Evolutionary conservation across 306 rosid genomes (phyloP), one percentile per base, ranked within the genome.

Genomic region (Luffa acutangula): DNA sequence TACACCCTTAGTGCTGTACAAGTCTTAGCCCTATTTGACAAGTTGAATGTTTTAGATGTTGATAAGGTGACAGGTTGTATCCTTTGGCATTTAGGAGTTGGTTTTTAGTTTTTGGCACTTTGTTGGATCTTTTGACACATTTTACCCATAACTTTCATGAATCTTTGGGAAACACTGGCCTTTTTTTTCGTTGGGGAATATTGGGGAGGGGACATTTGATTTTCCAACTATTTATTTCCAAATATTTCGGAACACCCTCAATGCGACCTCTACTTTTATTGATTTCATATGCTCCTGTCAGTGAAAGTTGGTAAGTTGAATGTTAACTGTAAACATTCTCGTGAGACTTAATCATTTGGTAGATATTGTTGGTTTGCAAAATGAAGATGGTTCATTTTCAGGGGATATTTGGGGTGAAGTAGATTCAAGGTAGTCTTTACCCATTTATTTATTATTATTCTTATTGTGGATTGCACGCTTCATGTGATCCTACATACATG

Each of bases 331-430:
- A 65, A 58, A 58, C 21, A 21, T 78, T 60, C 51, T 79, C 78
- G 81, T 80, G 73, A 70, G 49, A 75, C 94, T 89, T 92, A 89
- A 83, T 76, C 43, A 69, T 41, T 70, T 33, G 80, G 76, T 79
- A 90, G 97, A 90, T 85, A 78, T 92, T 80, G 94, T 88, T 66
- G 82, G 86, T 80, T 88, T 94, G 83, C 97, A 94, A 90, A 90
- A 87, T 65, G 88, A 89, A 83, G 98, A 92, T 83, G 97, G 98
- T 75, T 90, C 96, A 58, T 91, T 94, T 90, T 90, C 98, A 7
- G 97, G 97, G 76, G 97, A 93, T 80, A 85, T 86, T 52, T 92
- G 96, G 93, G 98, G 94, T 85, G 97, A 94, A 86, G 84, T 94
- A 81, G 98, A 92, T 82, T 89, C 96, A 2, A 64, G 93, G 97